Evolutionary conservation across 805 yeast species (phyloP), one percentile per base, ranked within the genome.

Genomic region (Tetrapisispora taiwanensis): DNA sequence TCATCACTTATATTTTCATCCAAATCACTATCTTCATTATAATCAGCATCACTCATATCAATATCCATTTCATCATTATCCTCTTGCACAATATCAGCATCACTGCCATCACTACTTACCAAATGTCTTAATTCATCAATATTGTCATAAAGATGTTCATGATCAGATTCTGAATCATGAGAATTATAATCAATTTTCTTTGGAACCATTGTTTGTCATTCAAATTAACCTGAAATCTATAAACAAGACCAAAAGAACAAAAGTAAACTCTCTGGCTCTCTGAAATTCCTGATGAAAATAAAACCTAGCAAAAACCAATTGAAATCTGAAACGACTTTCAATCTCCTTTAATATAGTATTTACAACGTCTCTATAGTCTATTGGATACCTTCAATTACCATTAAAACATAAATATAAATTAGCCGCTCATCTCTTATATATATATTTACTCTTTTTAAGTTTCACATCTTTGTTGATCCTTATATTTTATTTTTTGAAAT

Each of bases 61-160:
- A 37, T 37, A 10, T 18, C 22, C 26, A 33, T 15, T 12, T 27
- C 45, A 6, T 44, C 49, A 4, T 46, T 51, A 17, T 46, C 48
- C 1, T 50, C 52, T 12, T 38, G 45, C 15, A 22, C 17, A 17
- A 30, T 7, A 5, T 39, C 42, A 10, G 31, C 41, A 38, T 30
- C 34, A 19, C 19, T 34, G 19, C 17, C 43, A n/a, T 51, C 49
- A 24, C 37, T 34, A 14, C 41, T 45, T 15, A 62, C 54, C 42
- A 60, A 32, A 31, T 48, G 46, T 34, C 53, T 51, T 19, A 56
- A 42, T 19, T 67, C 66, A 43, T 68, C 70, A 22, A 67, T 52
- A 30, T 63, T 59, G 15, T 55, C 63, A 39, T 58, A 55, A 18
- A 55, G 39, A 27, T 60, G 65, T 9, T 58, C 66, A 26, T 61